Evolutionary conservation across 2,329 filamentous ascomycete genomes (phyloP), one percentile per base, ranked within the genome.

Genomic region (Stylonectria norvegica): DNA sequence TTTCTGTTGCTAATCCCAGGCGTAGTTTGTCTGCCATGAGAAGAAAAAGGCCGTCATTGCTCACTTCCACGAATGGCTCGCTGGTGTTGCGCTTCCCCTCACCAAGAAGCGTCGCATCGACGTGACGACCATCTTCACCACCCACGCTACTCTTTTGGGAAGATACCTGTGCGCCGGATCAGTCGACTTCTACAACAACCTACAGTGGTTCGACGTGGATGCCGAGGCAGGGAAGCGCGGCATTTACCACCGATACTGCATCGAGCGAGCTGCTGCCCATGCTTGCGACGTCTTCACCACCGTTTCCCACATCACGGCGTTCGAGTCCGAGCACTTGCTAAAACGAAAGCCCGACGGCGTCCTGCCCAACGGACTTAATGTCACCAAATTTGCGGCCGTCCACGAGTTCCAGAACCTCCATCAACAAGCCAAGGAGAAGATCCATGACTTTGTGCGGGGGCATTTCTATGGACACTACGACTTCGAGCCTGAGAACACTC

Each of bases 381-480:
- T 98, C 47, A 96, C 65, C 48, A 97, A 97, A 67, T 97, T 97
- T 71, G 91, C 90, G 7, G 93, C 93, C 5, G 90, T 96, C 58
- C 93, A 98, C 73, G 93, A 98, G 68, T 97, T 97, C 72, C 93
- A 98, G 67, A 98, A 98, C 63, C 69, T 98, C 61, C 93, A 97
- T 68, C 89, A 95, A 60, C 86, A 93, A 64, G 85, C 89, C 59
- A 97, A 97, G 72, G 87, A 95, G 67, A 95, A 95, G 75, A 97
- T 98, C 57, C 88, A 95, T 61, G 93, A 97, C 65, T 98, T 98
- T 61, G 89, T 97, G 15, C 87, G 93, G 34, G 93, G 93, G 9
- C 93, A 98, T 64, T 98, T 98, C 68, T 97, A 97, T 61, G 93
- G 93, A 9, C 90, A 97, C 69, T 94, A 95, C 63, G 90, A 98